A percentile compares a stretch with the other conserved stretches of the same genome.
phyloP scores from a whole-genome alignment of 805 yeast genomes.

The Yarrowia keelungensis region DNA sequence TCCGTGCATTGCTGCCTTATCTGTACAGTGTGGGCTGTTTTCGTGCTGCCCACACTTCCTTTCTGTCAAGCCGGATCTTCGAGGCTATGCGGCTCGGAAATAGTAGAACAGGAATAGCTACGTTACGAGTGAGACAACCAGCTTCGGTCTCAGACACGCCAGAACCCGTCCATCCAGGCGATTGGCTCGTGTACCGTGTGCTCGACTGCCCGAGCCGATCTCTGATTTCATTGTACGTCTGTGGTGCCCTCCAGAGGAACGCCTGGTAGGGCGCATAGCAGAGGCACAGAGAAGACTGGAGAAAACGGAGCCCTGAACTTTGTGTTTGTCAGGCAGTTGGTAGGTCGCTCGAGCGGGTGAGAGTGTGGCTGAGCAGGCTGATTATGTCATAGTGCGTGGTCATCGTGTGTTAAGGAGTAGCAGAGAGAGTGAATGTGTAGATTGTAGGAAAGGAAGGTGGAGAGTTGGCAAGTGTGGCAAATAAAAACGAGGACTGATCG shows the following conservation, averaged over 20 bases:
- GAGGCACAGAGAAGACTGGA: constrained; percentile 21
- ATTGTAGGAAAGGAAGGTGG: not conserved
- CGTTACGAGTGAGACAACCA: constrained; percentile 1
- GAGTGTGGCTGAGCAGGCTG: constrained; percentile 1
- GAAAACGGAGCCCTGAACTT: not conserved
- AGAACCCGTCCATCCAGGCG: too few species aligned
- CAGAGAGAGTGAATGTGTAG: not conserved
- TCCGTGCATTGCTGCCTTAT: constrained; percentile 5
- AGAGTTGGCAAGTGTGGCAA: too few species aligned
- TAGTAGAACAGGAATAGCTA: not conserved
- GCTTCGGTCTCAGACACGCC: not conserved
- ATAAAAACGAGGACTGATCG: too few species aligned
- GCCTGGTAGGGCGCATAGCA: constrained; percentile 3
- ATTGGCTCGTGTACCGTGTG: not conserved
- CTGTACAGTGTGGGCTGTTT: too few species aligned
- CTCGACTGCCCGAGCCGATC: not conserved
- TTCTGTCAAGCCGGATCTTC: not conserved
- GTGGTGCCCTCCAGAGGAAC: constrained; percentile 4
- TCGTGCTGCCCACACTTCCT: not conserved
- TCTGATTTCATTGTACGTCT: constrained; percentile 5
- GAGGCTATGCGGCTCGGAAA: not conserved
- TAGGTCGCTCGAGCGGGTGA: not conserved
- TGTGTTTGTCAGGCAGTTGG: not conserved
- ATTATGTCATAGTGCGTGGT: not conserved
- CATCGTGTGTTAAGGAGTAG: constrained; percentile 3